Conservation (phyloP, 2,329 filamentous ascomycete species). For the Diaporthe aspalathi region DNA sequence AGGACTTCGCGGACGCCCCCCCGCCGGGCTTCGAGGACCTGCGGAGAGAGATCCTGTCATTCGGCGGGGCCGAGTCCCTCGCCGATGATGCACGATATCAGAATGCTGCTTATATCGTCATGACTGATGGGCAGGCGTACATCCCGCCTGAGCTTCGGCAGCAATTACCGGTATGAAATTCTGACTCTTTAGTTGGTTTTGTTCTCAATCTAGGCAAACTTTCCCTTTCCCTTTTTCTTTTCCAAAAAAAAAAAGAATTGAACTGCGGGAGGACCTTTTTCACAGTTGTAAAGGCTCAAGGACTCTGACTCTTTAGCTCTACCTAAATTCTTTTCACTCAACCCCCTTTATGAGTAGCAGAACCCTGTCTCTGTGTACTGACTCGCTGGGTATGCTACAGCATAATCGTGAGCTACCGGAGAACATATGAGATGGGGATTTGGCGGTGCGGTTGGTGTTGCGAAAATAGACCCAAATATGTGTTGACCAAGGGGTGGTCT, state of each 20-base stretch:
- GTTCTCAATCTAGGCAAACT: no score
- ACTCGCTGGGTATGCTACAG: not conserved
- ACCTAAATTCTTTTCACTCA: no score
- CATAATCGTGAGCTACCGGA: conserved; percentile 13
- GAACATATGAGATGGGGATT: not conserved
- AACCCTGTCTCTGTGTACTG: not conserved
- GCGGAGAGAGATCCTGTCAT: conserved; percentile 15
- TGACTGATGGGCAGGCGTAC: conserved; percentile 7
- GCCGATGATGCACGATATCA: conserved; percentile 13
- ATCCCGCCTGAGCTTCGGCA: not conserved
- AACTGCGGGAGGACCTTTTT: no score
- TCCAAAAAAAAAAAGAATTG: no score
- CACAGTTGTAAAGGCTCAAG: no score
- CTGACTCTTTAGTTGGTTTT: not conserved
- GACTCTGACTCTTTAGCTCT: no score
- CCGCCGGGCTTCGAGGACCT: conserved; percentile 4
- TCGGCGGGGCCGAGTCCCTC: not conserved
- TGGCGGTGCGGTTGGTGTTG: no score
- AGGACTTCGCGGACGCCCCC: not conserved
- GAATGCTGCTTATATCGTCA: conserved; percentile 28
- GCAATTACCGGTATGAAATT: not conserved
- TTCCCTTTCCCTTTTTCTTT: no score
- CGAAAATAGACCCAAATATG: no score
- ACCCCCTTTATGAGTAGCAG: not conserved
- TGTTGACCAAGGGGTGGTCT: no score